phyloP scores from a whole-genome alignment of 306 rosid species.

The Cicer chorassanicum region DNA sequence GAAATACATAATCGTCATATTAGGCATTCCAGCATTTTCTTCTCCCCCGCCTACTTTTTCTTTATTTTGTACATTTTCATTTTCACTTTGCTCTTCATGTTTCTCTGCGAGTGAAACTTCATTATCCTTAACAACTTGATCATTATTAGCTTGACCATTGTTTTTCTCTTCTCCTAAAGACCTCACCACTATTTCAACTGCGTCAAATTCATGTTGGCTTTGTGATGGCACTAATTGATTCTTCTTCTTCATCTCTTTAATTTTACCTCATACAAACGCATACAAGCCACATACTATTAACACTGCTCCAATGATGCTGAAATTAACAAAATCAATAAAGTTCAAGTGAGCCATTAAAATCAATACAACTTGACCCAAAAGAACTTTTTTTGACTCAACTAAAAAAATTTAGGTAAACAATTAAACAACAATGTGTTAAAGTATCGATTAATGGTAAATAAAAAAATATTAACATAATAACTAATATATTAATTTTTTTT shows the following conservation, averaged over 20 bases:
- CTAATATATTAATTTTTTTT: too few species aligned
- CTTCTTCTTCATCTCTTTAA: slow-evolving; percentile 52
- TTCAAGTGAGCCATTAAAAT: background rate
- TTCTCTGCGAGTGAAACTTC: background rate
- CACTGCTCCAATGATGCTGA: slow-evolving; percentile 52
- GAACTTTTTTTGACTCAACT: too few species aligned
- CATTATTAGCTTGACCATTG: background rate
- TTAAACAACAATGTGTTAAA: too few species aligned
- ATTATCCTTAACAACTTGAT: background rate
- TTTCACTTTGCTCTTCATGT: background rate
- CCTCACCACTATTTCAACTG: slow-evolving; percentile 15
- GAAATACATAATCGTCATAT: background rate
- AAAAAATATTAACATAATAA: too few species aligned
- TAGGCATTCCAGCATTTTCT: background rate
- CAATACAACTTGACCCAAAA: too few species aligned
- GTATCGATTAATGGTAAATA: too few species aligned
- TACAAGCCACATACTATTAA: slow-evolving; percentile 56
- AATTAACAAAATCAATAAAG: background rate
- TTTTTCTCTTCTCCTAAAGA: background rate
- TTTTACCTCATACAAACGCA: slow-evolving; percentile 58
- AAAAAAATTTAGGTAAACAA: too few species aligned
- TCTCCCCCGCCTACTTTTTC: background rate
- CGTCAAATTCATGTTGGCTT: background rate
- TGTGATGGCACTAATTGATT: slow-evolving; percentile 39
- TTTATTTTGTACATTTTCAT: background rate